Evolutionary conservation across 2,329 filamentous ascomycete species (phyloP), one percentile per base, ranked within the genome.

Genomic region (Xylariales sp.): DNA sequence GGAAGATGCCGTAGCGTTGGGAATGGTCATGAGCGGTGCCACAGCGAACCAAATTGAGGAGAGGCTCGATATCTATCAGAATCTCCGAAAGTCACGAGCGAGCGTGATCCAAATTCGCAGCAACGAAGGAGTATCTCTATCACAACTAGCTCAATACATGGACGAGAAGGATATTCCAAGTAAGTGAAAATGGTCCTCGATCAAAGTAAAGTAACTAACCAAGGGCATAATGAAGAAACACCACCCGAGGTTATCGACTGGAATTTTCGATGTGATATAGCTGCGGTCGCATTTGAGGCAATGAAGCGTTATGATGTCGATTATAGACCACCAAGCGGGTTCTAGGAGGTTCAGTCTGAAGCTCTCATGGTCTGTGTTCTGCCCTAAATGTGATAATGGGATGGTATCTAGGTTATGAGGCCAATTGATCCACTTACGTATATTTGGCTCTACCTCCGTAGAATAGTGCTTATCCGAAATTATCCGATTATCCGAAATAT

Each of bases 1-100:
- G 21, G 62, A 65, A 45, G 61, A 66, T 36, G 62, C 49, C 2
- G 45, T 54, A 4, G 58, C 55, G 11, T 45, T 65, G 1, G 60
- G 53, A 4, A 50, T 54, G 2, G 41, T 55, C 1, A 44, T 65
- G 8, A 36, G 49, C 3, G 43, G 48, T 13, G 49, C 51, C 3
- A 36, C 29, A 34, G 16, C 44, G 4, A 13, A 37, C 1, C 49
- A 55, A 1, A 43, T 59, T 19, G 42, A 46, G 20, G 30, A 42
- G 11, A 45, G 55, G 4, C 40, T 60, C 2, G 28, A 38, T 4
- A 28, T 56, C 4, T 60, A 56, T 30, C 46, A 52, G 11, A 39
- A 42, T 1, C 31, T 55, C 5, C 51, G 57, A 2, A 42, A 8
- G 7, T 53, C 51, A 33, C 36, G 55, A 14, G 53, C 52, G 2